A percentile compares a stretch with the other conserved stretches of the same genome.
Conservation (phyloP, 345 rosid species). For the Salix exigua region DNA sequence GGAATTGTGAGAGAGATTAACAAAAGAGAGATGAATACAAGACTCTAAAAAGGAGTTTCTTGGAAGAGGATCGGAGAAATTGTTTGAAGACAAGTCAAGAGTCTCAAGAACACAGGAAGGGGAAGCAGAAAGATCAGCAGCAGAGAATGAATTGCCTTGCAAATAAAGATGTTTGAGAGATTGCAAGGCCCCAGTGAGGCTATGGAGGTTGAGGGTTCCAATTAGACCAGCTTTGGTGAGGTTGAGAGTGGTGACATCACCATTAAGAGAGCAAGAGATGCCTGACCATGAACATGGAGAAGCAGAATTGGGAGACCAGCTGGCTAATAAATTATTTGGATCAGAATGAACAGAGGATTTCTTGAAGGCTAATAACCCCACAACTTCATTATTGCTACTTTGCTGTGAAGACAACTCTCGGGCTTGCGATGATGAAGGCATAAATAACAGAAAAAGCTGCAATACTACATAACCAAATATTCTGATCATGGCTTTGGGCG, state of each 20-base stretch:
- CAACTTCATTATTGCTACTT: conserved; percentile 35
- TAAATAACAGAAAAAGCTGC: conserved; percentile 10
- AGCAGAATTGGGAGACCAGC: conserved; percentile 49
- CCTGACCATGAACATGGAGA: conserved; percentile 69
- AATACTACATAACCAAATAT: conserved; percentile 12
- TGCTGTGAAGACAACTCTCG: conserved; percentile 21
- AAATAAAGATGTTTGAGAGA: conserved; percentile 47
- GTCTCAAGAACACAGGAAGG: conserved; percentile 43
- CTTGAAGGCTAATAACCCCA: conserved; percentile 57
- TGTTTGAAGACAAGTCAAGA: conserved; percentile 69
- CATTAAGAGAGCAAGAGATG: conserved; percentile 52
- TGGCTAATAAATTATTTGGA: conserved; percentile 43
- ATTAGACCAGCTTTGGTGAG: conserved; percentile 49
- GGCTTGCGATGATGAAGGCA: conserved; percentile 24
- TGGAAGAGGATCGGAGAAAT: conserved; percentile 47
- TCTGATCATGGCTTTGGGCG: conserved; percentile 5
- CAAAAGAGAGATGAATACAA: conserved; percentile 35
- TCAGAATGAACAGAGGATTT: conserved; percentile 54
- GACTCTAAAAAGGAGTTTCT: conserved; percentile 34
- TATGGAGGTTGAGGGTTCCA: conserved; percentile 49
- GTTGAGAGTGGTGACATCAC: conserved; percentile 45
- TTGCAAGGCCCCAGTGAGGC: conserved; percentile 48
- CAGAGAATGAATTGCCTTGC: conserved; percentile 51
- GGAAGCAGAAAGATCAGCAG: conserved; percentile 41
- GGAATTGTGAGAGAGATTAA: conserved; percentile 52